Base-by-base conservation (phyloP, 371 early-diverging fungal species). In the Polyrhizophydium stewartii region DNA sequence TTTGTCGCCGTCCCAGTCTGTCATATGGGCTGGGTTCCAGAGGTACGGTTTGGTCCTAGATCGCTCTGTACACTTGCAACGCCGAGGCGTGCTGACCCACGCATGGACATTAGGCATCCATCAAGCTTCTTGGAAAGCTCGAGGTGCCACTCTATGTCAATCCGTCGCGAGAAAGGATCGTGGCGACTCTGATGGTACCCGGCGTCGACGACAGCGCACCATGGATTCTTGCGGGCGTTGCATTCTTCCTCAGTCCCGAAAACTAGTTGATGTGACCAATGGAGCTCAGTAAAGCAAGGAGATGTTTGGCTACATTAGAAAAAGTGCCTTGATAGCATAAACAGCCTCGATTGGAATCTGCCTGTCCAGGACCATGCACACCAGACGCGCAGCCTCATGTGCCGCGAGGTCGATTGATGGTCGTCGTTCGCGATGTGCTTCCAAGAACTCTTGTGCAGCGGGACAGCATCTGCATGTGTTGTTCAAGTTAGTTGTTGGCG, bases 141-240 rank as follows among this genome's bases (percentile, higher is more conserved):
- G 62, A 68, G 16, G 41, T 77, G 0, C 80, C 80, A 13, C 37
- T 80, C 19, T 80, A 80, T 59, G 37, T 56, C 0, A 58, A 58
- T 17, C 67, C 72, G 3, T 58, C 58, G 19, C 49, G 80, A 27
- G 76, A 77, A 46, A 60, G 59, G 27, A 22, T 68, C 17, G 67
- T 80, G 19, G 63, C 69, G 2, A 58, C 53, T 0, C 46, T 80
- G 30, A 58, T 56, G 28, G 64, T 80, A 16, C 76, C 80, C 37
- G 61, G 65, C 22, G 37, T 35, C 2, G 68, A 59, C 27, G 73
- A 69, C 31, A 58, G 55, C 19, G 61, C 67, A 12, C 32, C 37
- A 16, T 80, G 80, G 80, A 66, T 72, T 27, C 60, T 75, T 33
- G 70, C 75, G 21, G 80, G 77, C 27, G 73, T 67, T 1, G 75